Conservation (phyloP, 75 land plant genomes). For the Cunninghamia lanceolata region DNA sequence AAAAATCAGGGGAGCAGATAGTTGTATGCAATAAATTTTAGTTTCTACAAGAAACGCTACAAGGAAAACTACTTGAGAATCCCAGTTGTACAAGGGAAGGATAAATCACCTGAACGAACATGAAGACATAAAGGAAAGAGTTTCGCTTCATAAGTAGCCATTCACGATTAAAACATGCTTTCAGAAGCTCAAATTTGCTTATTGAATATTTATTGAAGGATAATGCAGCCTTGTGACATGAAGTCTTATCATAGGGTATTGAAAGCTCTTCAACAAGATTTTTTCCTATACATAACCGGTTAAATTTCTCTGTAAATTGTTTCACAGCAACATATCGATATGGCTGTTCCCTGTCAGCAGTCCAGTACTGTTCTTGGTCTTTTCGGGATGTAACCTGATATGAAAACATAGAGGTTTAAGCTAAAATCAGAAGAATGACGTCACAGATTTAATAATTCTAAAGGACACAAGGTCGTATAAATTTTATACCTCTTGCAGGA, state of each 20-base stretch:
- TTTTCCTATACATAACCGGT: conserved; percentile 20
- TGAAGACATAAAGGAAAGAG: conserved; percentile 46
- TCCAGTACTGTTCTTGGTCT: conserved; percentile 65
- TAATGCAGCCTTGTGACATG: conserved; percentile 34
- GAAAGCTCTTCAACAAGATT: conserved; percentile 24
- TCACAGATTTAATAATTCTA: not conserved
- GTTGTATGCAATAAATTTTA: not conserved
- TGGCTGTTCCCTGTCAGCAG: not conserved
- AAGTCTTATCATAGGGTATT: conserved; percentile 24
- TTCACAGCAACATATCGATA: conserved; percentile 45
- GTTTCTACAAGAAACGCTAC: not conserved
- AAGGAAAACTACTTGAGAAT: not conserved
- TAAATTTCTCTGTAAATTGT: conserved; percentile 34
- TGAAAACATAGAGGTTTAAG: not conserved
- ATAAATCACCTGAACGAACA: conserved; percentile 29
- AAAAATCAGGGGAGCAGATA: not conserved
- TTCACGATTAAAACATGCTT: conserved; percentile 36
- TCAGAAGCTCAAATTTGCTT: conserved; percentile 35
- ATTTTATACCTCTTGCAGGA: conserved; percentile 50
- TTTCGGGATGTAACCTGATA: conserved; percentile 48
- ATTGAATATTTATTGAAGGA: conserved; percentile 21
- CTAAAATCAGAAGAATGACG: not conserved
- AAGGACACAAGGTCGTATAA: not conserved
- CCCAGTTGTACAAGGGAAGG: not conserved
- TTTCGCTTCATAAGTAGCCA: conserved; percentile 46